Base-by-base conservation (phyloP, 306 rosid species). In the Lupinus albus region DNA sequence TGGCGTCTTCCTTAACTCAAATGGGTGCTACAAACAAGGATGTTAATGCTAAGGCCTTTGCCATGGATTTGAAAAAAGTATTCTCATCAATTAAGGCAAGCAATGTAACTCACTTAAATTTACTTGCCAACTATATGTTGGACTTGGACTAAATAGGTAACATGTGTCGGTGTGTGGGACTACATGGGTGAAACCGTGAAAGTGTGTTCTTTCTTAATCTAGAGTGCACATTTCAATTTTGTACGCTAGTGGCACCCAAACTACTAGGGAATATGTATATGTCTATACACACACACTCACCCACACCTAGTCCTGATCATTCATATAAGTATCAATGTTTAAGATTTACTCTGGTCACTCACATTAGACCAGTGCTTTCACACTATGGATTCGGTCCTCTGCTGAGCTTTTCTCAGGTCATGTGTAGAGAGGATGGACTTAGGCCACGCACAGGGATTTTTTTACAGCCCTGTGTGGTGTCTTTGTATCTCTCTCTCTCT, bases 1-100 rank as follows among this genome's bases (percentile, higher is more conserved):
- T 93, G 96, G 89, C 97, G 39, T 88, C 97, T 70, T 61, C 99
- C 51, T 85, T 93, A 84, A 90, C 88, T 83, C 85, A 90, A 88
- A 90, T 93, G 97, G 99, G 96, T 72, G 96, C 99, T 61, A 88
- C 99, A 68, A 55, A 67, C 78, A 80, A 81, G 65, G 82, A 88
- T 76, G 82, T 93, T 48, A 79, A 93, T 75, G 58, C 82, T 51
- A 79, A 64, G 70, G 94, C 96, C 72, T 88, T 93, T 79, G 88
- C 97, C 58, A 69, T 79, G 45, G 97, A 90, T 83, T 80, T 93
- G 81, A 87, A 79, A 71, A 88, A 88, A 72, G 84, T 93, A 72
- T 89, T 93, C 80, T 89, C 91, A 48, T 79, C 94, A 59, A 80
- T 93, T 64, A 84, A 93, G 96, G 98, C 67, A 81, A 88, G 89